These are phyloP conservation scores for Dryas drummondii DNA, from an alignment of 306 rosid species.

Conservation along the genomic window DNA sequence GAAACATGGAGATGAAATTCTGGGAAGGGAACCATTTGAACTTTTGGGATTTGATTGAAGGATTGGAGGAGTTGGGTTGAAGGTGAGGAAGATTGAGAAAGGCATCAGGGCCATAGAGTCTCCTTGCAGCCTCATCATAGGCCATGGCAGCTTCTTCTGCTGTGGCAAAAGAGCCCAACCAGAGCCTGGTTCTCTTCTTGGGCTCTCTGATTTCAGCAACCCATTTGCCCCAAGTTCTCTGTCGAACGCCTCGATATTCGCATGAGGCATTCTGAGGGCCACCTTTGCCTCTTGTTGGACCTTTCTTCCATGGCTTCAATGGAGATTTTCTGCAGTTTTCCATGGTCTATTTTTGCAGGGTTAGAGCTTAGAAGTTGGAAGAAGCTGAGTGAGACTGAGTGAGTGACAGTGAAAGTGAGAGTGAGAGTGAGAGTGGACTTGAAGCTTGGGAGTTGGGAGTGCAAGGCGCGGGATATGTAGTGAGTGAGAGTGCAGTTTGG, in stretches of 20 bases:
- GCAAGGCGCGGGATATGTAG: slow-evolving; percentile 77
- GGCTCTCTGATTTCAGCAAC: slow-evolving; percentile 98
- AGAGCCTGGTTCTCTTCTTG: slow-evolving; percentile 85
- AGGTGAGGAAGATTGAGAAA: slow-evolving; percentile 93
- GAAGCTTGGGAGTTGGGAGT: slow-evolving; percentile 17
- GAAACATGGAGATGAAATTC: slow-evolving; percentile 85
- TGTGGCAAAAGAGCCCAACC: slow-evolving; percentile 94
- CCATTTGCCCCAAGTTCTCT: slow-evolving; percentile 99
- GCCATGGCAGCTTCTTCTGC: slow-evolving; percentile 99
- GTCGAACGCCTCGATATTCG: slow-evolving; percentile 89
- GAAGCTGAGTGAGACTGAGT: slow-evolving; percentile 28
- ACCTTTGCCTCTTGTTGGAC: slow-evolving; percentile 92
- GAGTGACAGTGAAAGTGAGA: slow-evolving; percentile 21
- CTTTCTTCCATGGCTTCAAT: slow-evolving; percentile 95
- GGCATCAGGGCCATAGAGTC: slow-evolving; percentile 91
- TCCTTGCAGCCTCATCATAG: slow-evolving; percentile 90
- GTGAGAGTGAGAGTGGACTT: slow-evolving; percentile 27
- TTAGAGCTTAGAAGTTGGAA: slow-evolving; percentile 6
- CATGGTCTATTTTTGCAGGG: slow-evolving; percentile 38
- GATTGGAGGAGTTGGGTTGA: slow-evolving; percentile 34
- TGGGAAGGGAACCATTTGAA: slow-evolving; percentile 92
- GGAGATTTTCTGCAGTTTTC: slow-evolving; percentile 68
- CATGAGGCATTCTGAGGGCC: slow-evolving; percentile 91
- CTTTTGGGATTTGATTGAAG: slow-evolving; percentile 49
- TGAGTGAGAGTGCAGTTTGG: slow-evolving; percentile 49